A percentile compares a stretch with the other conserved stretches of the same genome.
These are phyloP conservation scores for Nicotiana obtusifolia DNA, from an alignment of 257 asterid species.

Conservation along the genomic window DNA sequence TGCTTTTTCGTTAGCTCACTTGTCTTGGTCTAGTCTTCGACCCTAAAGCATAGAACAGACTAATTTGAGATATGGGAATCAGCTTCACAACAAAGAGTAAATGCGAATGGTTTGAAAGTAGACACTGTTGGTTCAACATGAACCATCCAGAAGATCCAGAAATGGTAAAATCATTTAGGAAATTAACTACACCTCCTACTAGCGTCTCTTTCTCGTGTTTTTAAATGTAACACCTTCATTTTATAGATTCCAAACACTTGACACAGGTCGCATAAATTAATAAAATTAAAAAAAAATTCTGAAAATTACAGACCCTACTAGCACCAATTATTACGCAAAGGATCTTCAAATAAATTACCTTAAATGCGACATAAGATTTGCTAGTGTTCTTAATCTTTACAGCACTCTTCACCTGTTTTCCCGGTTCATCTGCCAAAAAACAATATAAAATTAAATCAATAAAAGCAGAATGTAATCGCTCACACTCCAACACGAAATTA, in stretches of 20 bases:
- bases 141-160: not conserved
- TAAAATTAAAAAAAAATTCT: not conserved
- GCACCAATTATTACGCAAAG: not conserved
- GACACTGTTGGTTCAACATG: not conserved
- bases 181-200: not conserved
- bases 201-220: not conserved
- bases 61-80: not conserved
- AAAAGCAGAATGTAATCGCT: not conserved
- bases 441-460: constrained; percentile 11
- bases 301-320: not conserved
- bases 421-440: constrained; percentile 72
- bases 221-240: not conserved
- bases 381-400: constrained; percentile 72
- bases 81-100: not conserved
- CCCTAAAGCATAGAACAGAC: not conserved
- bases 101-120: not conserved
- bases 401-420: constrained; percentile 90
- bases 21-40: not conserved
- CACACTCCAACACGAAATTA: constrained; percentile 6
- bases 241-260: not conserved
- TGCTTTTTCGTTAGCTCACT: not conserved
- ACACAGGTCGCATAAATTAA: not conserved
- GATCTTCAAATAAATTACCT: constrained; percentile 39
- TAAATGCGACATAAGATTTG: constrained; percentile 85
- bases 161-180: not conserved